Evolutionary conservation across 148 eudicot species (phyloP).

Genomic region (Vaccinium corymbosum): DNA sequence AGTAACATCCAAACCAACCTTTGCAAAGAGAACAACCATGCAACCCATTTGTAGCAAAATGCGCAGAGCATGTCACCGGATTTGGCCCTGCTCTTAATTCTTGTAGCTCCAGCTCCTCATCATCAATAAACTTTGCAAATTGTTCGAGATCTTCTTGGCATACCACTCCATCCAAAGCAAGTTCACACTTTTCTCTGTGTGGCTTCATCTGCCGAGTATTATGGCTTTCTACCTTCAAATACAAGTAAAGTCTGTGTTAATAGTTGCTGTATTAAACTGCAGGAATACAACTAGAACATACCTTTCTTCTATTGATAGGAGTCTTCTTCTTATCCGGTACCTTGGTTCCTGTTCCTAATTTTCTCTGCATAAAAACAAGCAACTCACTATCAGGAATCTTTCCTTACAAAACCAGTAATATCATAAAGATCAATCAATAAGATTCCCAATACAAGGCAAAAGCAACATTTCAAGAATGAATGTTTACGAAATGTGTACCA

Average conservation of each 20-base stretch:
- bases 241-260: slow-evolving; percentile 19
- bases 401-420: background rate
- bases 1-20: slow-evolving; percentile 41
- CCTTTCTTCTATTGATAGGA: slow-evolving; percentile 49
- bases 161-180: slow-evolving; percentile 47
- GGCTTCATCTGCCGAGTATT: slow-evolving; percentile 42
- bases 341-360: slow-evolving; percentile 36
- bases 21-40: slow-evolving; percentile 89
- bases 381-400: slow-evolving; percentile 16
- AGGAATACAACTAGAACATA: slow-evolving; percentile 4
- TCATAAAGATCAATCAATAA: background rate
- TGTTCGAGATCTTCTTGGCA: slow-evolving; percentile 41
- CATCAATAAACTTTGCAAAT: slow-evolving; percentile 55
- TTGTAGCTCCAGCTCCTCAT: slow-evolving; percentile 89
- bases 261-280: slow-evolving; percentile 5
- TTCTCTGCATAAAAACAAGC: slow-evolving; percentile 36
- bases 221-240: slow-evolving; percentile 42
- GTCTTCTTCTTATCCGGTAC: slow-evolving; percentile 52
- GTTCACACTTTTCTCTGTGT: slow-evolving; percentile 56
- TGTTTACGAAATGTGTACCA: slow-evolving; percentile 3
- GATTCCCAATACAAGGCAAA: background rate
- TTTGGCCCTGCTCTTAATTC: slow-evolving; percentile 69
- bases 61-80: slow-evolving; percentile 65
- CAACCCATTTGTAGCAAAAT: slow-evolving; percentile 54
- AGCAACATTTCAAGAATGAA: background rate